Percentiles rank a stretch among this genome's conserved stretches.
These are phyloP conservation scores for Phytophthora capsici DNA, from an alignment of 352 stramenopile genomes.

Conservation along the genomic window DNA sequence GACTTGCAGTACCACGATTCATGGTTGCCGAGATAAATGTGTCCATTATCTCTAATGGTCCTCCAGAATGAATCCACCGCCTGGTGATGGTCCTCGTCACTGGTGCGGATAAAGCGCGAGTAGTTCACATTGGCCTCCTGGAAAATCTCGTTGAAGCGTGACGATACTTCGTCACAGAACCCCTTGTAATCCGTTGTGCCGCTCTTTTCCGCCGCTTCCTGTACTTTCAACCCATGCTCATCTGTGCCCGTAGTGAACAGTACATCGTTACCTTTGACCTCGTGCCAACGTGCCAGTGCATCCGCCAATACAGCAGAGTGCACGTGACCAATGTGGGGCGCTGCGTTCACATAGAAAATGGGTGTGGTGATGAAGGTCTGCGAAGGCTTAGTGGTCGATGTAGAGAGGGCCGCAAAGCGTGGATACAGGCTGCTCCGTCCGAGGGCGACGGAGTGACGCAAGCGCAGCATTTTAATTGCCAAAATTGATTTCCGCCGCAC, in stretches of 20 bases:
- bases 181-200: constrained; percentile 81
- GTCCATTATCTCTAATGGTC: constrained; percentile 86
- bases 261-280: constrained; percentile 58
- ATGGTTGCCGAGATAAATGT: constrained; percentile 98
- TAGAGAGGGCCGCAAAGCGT: not conserved
- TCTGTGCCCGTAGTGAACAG: constrained; percentile 98
- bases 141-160: constrained; percentile 92
- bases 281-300: constrained; percentile 83
- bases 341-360: constrained; percentile 99
- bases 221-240: constrained; percentile 98
- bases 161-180: constrained; percentile 94
- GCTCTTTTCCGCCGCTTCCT: constrained; percentile 92
- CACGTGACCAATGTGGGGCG: constrained; percentile 99
- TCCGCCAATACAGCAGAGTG: constrained; percentile 95
- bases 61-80: constrained; percentile 94
- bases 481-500: constrained; percentile 3
- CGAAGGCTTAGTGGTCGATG: not conserved
- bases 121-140: constrained; percentile 91
- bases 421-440: constrained; percentile 1
- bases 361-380: constrained; percentile 94
- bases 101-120: constrained; percentile 98
- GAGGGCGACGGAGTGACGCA: not conserved
- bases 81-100: constrained; percentile 92
- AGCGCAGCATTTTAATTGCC: constrained; percentile 5
- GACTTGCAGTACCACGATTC: constrained; percentile 99